Percentiles rank a stretch among this genome's conserved stretches.
Conservation (phyloP, 768 basidiomycete genomes). For the Kwoniella dejecticola region DNA sequence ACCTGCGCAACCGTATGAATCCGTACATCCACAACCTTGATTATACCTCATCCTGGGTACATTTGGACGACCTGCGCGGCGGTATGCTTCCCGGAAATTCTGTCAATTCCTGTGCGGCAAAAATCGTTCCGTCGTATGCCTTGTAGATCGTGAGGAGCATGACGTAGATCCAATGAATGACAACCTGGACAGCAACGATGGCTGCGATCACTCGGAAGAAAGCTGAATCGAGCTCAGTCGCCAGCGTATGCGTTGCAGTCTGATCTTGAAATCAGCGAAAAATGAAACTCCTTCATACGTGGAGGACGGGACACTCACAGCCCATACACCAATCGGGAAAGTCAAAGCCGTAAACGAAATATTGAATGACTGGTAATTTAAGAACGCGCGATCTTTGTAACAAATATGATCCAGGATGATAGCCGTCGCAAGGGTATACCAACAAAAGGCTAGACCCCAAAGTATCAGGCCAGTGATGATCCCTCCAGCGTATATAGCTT, state of each 20-base stretch:
- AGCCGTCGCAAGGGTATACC: slow-evolving; percentile 46
- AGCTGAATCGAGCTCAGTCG: slow-evolving; percentile 43
- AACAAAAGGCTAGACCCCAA: slow-evolving; percentile 53
- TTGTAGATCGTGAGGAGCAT: slow-evolving; percentile 34
- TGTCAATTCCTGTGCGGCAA: slow-evolving; percentile 36
- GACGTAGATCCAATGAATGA: slow-evolving; percentile 50
- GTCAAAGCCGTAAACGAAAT: slow-evolving; percentile 46
- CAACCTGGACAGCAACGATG: slow-evolving; percentile 39
- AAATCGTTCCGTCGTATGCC: slow-evolving; percentile 42
- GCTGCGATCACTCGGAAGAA: slow-evolving; percentile 51
- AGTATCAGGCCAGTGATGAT: slow-evolving; percentile 43
- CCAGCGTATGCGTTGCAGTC: slow-evolving; percentile 44
- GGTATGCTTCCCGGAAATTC: not conserved
- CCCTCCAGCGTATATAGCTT: slow-evolving; percentile 41
- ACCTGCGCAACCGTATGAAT: no score
- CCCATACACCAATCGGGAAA: slow-evolving; percentile 50
- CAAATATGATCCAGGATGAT: slow-evolving; percentile 32
- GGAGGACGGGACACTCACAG: slow-evolving; percentile 2
- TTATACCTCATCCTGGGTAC: not conserved
- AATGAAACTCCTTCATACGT: no score
- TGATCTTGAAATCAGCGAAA: not conserved
- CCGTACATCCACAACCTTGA: no score
- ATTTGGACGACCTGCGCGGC: not conserved
- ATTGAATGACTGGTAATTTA: slow-evolving; percentile 28
- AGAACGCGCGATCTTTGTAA: slow-evolving; percentile 22